Base-by-base conservation (phyloP, 306 rosid genomes). In the Vigna angularis region DNA sequence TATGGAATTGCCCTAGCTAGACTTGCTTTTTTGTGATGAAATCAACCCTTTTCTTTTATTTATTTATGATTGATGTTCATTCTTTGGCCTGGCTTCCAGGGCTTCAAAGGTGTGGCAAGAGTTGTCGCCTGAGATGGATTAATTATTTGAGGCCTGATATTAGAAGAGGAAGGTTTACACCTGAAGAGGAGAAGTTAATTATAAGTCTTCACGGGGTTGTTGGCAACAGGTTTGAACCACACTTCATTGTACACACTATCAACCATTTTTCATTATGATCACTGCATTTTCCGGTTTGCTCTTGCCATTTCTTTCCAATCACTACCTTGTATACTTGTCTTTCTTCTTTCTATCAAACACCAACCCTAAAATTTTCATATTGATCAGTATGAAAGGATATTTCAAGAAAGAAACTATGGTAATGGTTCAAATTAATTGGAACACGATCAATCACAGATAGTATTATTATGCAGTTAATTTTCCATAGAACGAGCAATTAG, bases 101-200 rank as follows among this genome's bases (percentile, higher is more conserved):
- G 80, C 96, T 95, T 72, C 98, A 95, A 82, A 85, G 98, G 79
- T 95, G 98, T 78, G 98, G 98, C 1, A 95, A 95, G 90, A 95
- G 98, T 85, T 95, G 98, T 79, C 83, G 98, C 2, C 83, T 95
- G 85, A 89, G 98, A 79, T 95, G 98, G 98, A 92, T 95, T 77
- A 95, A 95, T 87, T 95, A 95, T 89, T 83, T 95, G 87, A 91
- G 98, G 82, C 98, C 98, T 6, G 98, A 95, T 84, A 95, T 95
- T 81, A 88, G 97, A 84, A 85, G 98, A 91, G 98, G 98, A 56
- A 88, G 98, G 82, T 95, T 95, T 75, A 87, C 97, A 70, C 95
- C 93, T 2, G 98, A 95, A 74, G 98, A 95, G 70, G 98, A 95
- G 85, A 95, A 95, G 75, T 72, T 95, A 85, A 95, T 95, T 78